Percentiles rank a stretch among this genome's conserved stretches.
phyloP scores from a whole-genome alignment of 768 basidiomycete species.

The Boletus sp. region DNA sequence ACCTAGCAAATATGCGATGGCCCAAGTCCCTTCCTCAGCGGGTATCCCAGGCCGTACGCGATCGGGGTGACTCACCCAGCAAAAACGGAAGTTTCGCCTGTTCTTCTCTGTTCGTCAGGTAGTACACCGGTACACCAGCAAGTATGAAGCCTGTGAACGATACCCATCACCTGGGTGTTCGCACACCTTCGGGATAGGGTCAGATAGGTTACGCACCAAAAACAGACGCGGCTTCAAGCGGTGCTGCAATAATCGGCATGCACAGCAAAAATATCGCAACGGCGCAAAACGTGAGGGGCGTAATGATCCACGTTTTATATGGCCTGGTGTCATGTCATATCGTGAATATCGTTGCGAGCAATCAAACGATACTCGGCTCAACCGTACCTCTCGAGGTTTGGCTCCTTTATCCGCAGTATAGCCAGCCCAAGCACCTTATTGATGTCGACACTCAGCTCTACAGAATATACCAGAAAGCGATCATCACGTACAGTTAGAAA shows the following conservation, averaged over 20 bases:
- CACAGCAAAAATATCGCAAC: constrained; percentile 63
- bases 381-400: constrained; percentile 70
- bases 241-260: constrained; percentile 94
- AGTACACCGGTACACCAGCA: constrained; percentile 79
- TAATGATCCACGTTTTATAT: constrained; percentile 88
- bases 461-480: background rate
- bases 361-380: background rate
- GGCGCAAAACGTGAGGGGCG: constrained; percentile 85
- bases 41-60: background rate
- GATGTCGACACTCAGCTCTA: constrained; percentile 1
- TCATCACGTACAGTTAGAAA: constrained; percentile 65
- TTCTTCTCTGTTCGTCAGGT: constrained; percentile 60
- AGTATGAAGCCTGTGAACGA: constrained; percentile 62
- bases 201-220: constrained; percentile 52
- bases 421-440: constrained; percentile 80
- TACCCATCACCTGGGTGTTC: background rate
- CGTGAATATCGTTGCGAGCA: background rate
- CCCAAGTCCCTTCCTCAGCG: background rate
- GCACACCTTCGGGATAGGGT: background rate
- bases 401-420: constrained; percentile 87
- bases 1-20: constrained; percentile 27
- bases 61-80: constrained; percentile 34
- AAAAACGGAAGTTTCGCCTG: constrained; percentile 34
- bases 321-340: constrained; percentile 49
- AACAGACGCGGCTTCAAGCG: constrained; percentile 81